Conservation (phyloP, 352 stramenopile species). For the Phytophthora capsici region DNA sequence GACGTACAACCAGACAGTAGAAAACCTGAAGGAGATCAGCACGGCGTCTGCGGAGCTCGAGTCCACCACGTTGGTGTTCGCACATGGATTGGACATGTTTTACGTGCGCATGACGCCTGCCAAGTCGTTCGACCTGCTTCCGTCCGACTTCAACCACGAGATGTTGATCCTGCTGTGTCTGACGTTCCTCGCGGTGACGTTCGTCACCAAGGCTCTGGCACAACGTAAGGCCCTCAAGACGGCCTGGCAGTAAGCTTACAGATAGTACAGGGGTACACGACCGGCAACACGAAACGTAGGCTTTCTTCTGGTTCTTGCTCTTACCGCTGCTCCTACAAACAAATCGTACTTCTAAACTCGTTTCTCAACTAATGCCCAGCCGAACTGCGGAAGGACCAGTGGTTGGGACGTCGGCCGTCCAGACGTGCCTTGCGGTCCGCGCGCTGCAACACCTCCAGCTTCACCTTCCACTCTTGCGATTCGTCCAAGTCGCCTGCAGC, state of each 20-base stretch:
- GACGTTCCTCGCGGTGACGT: constrained; percentile 83
- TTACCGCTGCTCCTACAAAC: constrained; percentile 13
- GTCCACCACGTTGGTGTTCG: constrained; percentile 95
- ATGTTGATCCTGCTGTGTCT: constrained; percentile 93
- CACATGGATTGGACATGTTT: constrained; percentile 94
- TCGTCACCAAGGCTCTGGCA: constrained; percentile 69
- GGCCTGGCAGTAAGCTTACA: constrained; percentile 74
- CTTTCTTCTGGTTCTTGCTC: constrained; percentile 22
- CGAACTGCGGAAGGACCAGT: constrained; percentile 69
- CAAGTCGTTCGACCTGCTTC: constrained; percentile 96
- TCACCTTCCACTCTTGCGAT: constrained; percentile 88
- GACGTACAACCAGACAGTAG: constrained; percentile 93
- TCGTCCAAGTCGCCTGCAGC: constrained; percentile 72
- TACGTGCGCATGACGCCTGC: constrained; percentile 93
- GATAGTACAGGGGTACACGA: constrained; percentile 25
- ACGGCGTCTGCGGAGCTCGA: constrained; percentile 91
- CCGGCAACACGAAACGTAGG: constrained; percentile 14
- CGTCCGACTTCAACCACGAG: constrained; percentile 95
- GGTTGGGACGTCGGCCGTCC: constrained; percentile 76
- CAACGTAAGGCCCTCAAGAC: constrained; percentile 81
- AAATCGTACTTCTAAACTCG: constrained; percentile 18
- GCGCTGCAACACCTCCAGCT: constrained; percentile 80
- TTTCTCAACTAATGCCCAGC: constrained; percentile 39
- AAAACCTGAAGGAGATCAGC: constrained; percentile 72
- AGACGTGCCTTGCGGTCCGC: constrained; percentile 78